Base-by-base conservation (phyloP, 2,329 filamentous ascomycete species). In the Monilinia laxa region DNA sequence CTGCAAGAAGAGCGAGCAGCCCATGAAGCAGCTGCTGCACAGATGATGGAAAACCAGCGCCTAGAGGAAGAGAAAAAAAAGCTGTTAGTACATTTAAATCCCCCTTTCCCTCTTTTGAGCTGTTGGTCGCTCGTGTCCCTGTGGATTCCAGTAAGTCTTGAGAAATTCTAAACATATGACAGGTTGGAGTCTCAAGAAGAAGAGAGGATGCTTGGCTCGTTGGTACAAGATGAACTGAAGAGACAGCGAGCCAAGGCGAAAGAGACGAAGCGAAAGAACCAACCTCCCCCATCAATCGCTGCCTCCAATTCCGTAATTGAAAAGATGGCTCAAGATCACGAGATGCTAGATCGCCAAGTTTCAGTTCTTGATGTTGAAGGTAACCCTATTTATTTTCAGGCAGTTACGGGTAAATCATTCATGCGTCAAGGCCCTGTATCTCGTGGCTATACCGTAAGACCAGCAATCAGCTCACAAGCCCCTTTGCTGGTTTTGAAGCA, bases 1-100 rank as follows among this genome's bases (percentile, higher is more conserved):
- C 82, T 98, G 9, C 92, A 96, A 74, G 92, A 96, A 73, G 93
- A 98, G 77, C 87, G 93, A 51, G 92, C 90, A 38, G 87, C 87
- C 18, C 92, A 96, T 69, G 91, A 96, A 78, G 90, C 90, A 28
- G 86, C 85, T 31, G 81, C 91, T 38, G 86, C 86, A 56, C 83
- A 83, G 73, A 79, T 86, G 62, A 90, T 82, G 2, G 74, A 80
- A 64, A 79, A 81, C 66, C 78, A 83, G 60, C 82, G 83, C 69
- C 79, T 79, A 63, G 77, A 81, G 69, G 78, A 79, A 71, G 78
- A 81, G 68, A 75, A 80, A 70, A 76, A 81, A 54, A 84, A 81
- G 68, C 75, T 47, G 64, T 63, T 16, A 66, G 64, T 62, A 47
- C 38, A 62, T 51, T 20, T 51, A 45, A 9, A 11, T 62, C 38